Evolutionary conservation across 1,284 basidiomycete species (phyloP).

Genomic region (Athelia psychrophila): DNA sequence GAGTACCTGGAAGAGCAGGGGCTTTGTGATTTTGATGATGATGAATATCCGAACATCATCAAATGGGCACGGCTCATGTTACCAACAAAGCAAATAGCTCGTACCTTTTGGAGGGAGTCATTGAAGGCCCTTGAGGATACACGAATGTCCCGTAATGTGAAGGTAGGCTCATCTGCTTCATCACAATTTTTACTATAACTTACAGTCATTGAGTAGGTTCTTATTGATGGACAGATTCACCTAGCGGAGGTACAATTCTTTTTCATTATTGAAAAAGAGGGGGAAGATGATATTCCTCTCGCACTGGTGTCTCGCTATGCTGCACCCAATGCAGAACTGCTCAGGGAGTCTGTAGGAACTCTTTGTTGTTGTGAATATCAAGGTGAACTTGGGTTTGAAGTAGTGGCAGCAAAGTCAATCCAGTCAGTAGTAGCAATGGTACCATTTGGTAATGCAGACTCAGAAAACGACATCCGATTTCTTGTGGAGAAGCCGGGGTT

Average conservation of each 20-base stretch:
- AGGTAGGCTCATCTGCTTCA: slow-evolving; percentile 15
- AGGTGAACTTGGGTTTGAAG: slow-evolving; percentile 9
- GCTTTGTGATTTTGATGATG: not conserved
- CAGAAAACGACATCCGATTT: not conserved
- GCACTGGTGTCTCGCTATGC: slow-evolving; percentile 19
- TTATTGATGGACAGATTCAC: slow-evolving; percentile 2
- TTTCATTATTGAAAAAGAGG: slow-evolving; percentile 9
- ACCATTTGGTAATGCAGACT: slow-evolving; percentile 4
- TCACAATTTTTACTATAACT: not conserved
- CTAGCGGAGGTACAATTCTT: slow-evolving; percentile 22
- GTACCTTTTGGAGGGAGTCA: too few species aligned
- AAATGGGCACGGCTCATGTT: too few species aligned
- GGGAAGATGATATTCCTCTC: slow-evolving; percentile 4
- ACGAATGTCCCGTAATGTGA: slow-evolving; percentile 22
- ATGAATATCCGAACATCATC: too few species aligned
- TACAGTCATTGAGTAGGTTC: not conserved
- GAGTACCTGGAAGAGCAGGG: not conserved
- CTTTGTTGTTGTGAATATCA: slow-evolving; percentile 17
- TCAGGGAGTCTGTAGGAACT: slow-evolving; percentile 15
- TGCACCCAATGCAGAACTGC: slow-evolving; percentile 12
- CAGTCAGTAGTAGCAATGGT: slow-evolving; percentile 25
- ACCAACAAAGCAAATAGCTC: too few species aligned
- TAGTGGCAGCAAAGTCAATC: slow-evolving; percentile 17
- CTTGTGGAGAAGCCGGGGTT: not conserved
- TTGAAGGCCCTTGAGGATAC: slow-evolving; percentile 15